Conservation (phyloP, 805 yeast species). For the Wickerhamomyces queroliae region DNA sequence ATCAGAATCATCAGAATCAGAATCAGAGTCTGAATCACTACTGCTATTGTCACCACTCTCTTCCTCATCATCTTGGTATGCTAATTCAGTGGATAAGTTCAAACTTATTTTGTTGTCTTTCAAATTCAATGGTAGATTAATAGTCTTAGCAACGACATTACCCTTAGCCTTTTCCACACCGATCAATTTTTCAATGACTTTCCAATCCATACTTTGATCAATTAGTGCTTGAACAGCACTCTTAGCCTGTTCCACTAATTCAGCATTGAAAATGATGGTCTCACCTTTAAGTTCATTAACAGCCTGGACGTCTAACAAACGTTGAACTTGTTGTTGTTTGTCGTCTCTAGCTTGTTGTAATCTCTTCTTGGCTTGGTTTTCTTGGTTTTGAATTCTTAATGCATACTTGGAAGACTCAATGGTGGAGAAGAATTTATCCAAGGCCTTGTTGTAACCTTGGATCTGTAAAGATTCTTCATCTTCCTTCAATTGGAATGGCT, state of each 20-base stretch:
- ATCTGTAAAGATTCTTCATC: slow-evolving; percentile 36
- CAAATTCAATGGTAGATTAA: slow-evolving; percentile 65
- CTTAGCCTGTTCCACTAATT: slow-evolving; percentile 66
- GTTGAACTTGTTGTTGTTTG: slow-evolving; percentile 61
- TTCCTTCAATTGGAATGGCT: slow-evolving; percentile 37
- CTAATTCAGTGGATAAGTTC: slow-evolving; percentile 41
- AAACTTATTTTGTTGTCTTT: slow-evolving; percentile 61
- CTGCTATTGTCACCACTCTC: slow-evolving; percentile 14
- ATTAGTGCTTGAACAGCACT: slow-evolving; percentile 58
- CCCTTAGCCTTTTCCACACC: slow-evolving; percentile 62
- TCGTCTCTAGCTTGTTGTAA: slow-evolving; percentile 72
- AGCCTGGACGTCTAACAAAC: slow-evolving; percentile 57
- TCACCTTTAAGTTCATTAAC: slow-evolving; percentile 65
- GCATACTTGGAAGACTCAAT: slow-evolving; percentile 78
- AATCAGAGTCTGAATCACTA: slow-evolving; percentile 25
- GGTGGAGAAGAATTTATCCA: slow-evolving; percentile 81
- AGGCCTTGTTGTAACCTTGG: slow-evolving; percentile 70
- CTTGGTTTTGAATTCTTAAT: slow-evolving; percentile 68
- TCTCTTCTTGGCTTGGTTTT: slow-evolving; percentile 67
- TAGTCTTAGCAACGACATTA: slow-evolving; percentile 55
- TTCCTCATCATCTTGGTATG: slow-evolving; percentile 27
- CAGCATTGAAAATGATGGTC: slow-evolving; percentile 62
- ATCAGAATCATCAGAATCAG: slow-evolving; percentile 19
- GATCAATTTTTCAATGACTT: slow-evolving; percentile 72
- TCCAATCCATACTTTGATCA: slow-evolving; percentile 92